These are phyloP conservation scores for Candida sakaeoensis DNA, from an alignment of 805 yeast genomes.

Conservation along the genomic window DNA sequence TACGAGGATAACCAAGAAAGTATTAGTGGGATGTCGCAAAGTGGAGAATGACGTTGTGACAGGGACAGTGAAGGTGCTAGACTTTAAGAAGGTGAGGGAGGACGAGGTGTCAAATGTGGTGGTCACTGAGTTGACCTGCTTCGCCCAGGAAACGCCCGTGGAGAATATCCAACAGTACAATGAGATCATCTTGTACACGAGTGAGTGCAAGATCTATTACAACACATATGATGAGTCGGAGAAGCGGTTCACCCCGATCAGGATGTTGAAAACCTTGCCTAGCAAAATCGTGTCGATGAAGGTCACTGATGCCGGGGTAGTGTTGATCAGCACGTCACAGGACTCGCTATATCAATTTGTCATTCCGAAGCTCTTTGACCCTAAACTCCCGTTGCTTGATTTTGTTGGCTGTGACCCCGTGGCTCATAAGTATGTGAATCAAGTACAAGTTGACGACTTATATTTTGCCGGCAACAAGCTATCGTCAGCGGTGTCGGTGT, in stretches of 20 bases:
- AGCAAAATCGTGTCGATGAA: slow-evolving; percentile 28
- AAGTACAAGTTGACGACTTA: slow-evolving; percentile 18
- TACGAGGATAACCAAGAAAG: slow-evolving; percentile 27
- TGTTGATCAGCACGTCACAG: slow-evolving; percentile 27
- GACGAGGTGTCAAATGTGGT: slow-evolving; percentile 11
- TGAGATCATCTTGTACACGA: slow-evolving; percentile 29
- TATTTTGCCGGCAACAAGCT: slow-evolving; percentile 33
- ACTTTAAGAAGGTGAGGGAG: slow-evolving; percentile 19
- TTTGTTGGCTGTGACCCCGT: slow-evolving; percentile 27
- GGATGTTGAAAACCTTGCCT: slow-evolving; percentile 21
- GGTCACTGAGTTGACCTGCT: slow-evolving; percentile 29
- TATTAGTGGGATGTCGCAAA: slow-evolving; percentile 27
- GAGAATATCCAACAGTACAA: slow-evolving; percentile 31
- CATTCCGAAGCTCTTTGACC: slow-evolving; percentile 9
- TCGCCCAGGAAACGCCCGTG: slow-evolving; percentile 30
- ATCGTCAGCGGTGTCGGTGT: slow-evolving; percentile 27
- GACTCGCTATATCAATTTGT: slow-evolving; percentile 34
- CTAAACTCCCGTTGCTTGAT: slow-evolving; percentile 7
- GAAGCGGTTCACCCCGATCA: slow-evolving; percentile 28
- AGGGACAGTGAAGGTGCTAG: slow-evolving; percentile 36
- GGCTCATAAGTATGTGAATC: slow-evolving; percentile 32
- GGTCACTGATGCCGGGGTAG: slow-evolving; percentile 13
- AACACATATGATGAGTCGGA: slow-evolving; percentile 32
- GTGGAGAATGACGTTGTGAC: slow-evolving; percentile 9
- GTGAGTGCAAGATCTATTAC: slow-evolving; percentile 25